These are phyloP conservation scores for Alisma plantagoaquatica DNA, from an alignment of 106 monocot species.

Conservation along the genomic window DNA sequence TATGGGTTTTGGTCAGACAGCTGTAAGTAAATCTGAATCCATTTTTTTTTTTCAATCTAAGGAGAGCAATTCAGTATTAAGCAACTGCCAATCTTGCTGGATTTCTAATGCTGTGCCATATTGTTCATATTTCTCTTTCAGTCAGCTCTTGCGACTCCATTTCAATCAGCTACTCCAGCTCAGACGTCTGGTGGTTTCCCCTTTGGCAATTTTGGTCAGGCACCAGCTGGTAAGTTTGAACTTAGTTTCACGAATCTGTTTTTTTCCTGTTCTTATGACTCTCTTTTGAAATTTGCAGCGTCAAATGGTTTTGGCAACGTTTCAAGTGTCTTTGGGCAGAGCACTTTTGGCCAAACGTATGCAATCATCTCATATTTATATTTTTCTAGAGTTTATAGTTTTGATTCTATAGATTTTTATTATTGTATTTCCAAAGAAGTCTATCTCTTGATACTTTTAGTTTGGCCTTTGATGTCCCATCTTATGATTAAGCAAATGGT, in stretches of 20 bases:
- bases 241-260: not conserved
- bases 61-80: no score
- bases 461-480: no score
- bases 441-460: no score
- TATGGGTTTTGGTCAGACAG: no score
- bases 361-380: constrained; percentile 7
- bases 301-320: constrained; percentile 41
- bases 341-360: constrained; percentile 55
- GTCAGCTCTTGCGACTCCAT: constrained; percentile 44
- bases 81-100: no score
- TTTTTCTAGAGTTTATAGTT: no score
- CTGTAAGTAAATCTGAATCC: no score
- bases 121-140: constrained; percentile 1
- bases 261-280: not conserved
- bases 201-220: constrained; percentile 62
- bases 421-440: not conserved
- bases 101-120: no score
- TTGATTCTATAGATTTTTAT: not conserved
- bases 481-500: no score
- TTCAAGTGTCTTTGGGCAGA: constrained; percentile 32
- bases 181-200: constrained; percentile 39
- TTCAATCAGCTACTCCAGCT: constrained; percentile 25
- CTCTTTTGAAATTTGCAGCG: constrained; percentile 7
- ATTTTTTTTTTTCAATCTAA: no score
- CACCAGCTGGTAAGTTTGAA: constrained; percentile 34